A percentile compares a stretch with the other conserved stretches of the same genome.
phyloP scores from a whole-genome alignment of 768 basidiomycete species.

The Hydnum rufescens region DNA sequence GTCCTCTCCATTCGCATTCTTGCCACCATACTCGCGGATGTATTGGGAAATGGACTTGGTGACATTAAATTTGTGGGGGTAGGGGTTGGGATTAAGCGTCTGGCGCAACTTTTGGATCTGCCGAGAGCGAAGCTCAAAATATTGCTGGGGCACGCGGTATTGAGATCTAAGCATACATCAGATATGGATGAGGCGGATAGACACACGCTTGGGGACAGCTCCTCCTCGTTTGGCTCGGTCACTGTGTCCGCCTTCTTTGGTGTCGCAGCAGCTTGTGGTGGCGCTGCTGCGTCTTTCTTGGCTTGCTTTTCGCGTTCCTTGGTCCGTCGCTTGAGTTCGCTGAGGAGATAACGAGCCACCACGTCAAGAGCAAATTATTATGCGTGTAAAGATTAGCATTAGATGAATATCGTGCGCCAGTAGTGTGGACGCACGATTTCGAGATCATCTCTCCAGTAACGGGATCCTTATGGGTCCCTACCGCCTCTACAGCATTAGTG shows the following conservation, averaged over 20 bases:
- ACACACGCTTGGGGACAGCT: slow-evolving; percentile 80
- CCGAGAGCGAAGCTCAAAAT: slow-evolving; percentile 81
- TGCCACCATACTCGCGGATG: slow-evolving; percentile 49
- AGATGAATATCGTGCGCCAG: slow-evolving; percentile 2
- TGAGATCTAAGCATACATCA: background rate
- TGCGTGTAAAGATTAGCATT: background rate
- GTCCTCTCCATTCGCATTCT: slow-evolving; percentile 35
- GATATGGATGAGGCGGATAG: background rate
- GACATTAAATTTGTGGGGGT: slow-evolving; percentile 98
- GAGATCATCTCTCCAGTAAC: slow-evolving; percentile 94
- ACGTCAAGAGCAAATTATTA: background rate
- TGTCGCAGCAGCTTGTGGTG: slow-evolving; percentile 3
- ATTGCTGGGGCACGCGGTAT: slow-evolving; percentile 45
- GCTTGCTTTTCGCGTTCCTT: slow-evolving; percentile 58
- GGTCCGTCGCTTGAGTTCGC: slow-evolving; percentile 85
- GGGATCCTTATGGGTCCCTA: slow-evolving; percentile 40
- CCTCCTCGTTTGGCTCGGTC: slow-evolving; percentile 44
- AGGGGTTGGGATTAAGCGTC: slow-evolving; percentile 77
- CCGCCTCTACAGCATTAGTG: background rate
- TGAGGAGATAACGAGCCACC: slow-evolving; percentile 16
- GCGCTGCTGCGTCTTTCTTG: slow-evolving; percentile 46
- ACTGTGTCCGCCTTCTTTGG: slow-evolving; percentile 1
- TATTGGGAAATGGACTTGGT: slow-evolving; percentile 52
- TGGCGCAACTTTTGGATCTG: slow-evolving; percentile 72
- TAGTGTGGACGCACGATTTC: slow-evolving; percentile 49